Conservation (phyloP, 306 rosid species). For the Mimosa pudica region DNA sequence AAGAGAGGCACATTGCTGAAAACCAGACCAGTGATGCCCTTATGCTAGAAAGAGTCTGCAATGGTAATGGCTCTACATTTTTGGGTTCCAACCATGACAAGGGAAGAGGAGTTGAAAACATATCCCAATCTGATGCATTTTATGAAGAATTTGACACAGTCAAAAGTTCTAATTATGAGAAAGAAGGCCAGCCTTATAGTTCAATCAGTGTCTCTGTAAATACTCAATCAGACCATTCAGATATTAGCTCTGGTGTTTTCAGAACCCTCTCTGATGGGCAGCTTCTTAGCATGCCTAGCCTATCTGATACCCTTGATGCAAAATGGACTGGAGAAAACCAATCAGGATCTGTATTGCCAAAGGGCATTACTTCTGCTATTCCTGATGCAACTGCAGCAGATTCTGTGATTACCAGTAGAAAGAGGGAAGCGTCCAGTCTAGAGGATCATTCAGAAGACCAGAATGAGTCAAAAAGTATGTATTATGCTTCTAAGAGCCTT, state of each 20-base stretch:
- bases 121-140: conserved; percentile 39
- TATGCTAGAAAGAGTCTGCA: conserved; percentile 46
- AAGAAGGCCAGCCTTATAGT: conserved; percentile 43
- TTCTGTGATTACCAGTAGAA: conserved; percentile 39
- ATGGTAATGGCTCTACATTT: conserved; percentile 42
- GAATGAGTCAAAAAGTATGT: conserved; percentile 40
- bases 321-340: conserved; percentile 79
- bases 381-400: conserved; percentile 53
- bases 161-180: conserved; percentile 34
- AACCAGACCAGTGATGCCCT: conserved; percentile 41
- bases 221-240: conserved; percentile 43
- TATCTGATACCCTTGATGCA: conserved; percentile 89
- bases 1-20: conserved; percentile 49
- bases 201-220: conserved; percentile 34
- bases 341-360: conserved; percentile 44
- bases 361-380: conserved; percentile 41
- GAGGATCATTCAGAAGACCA: conserved; percentile 61
- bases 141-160: conserved; percentile 40
- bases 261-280: conserved; percentile 80
- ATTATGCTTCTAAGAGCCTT: conserved; percentile 47
- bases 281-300: conserved; percentile 50
- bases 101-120: conserved; percentile 41
- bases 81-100: conserved; percentile 43
- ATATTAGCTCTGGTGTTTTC: conserved; percentile 43
- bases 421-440: conserved; percentile 34